Conservation (phyloP, 1,284 basidiomycete species). For the Rhodotorula glutinis region DNA sequence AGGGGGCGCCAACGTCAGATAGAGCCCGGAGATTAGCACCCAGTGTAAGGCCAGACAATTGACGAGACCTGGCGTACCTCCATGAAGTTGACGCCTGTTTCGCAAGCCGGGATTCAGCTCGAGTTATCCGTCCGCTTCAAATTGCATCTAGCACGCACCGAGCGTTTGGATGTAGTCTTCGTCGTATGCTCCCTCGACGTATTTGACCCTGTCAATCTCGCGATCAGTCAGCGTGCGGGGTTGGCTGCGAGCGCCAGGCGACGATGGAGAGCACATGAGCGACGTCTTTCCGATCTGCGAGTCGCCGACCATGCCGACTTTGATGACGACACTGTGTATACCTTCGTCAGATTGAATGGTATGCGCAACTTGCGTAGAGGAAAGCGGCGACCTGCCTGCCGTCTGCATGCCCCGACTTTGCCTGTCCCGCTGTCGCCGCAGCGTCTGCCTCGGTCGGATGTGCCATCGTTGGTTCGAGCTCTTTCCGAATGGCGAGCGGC, state of each 20-base stretch:
- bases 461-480: no score
- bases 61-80: neutral
- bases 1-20: no score
- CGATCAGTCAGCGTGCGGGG: neutral
- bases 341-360: fast-evolving
- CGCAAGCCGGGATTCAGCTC: no score
- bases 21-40: no score
- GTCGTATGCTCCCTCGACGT: conserved; percentile 73
- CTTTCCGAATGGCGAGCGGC: no score
- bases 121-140: neutral
- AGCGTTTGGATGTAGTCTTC: conserved; percentile 89
- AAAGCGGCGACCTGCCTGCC: neutral
- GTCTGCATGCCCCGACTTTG: neutral
- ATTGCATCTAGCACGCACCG: conserved; percentile 50
- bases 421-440: no score
- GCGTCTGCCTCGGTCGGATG: no score
- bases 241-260: neutral
- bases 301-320: conserved; percentile 98
- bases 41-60: neutral
- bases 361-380: neutral
- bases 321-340: conserved; percentile 71
- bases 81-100: conserved; percentile 81
- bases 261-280: conserved; percentile 61
- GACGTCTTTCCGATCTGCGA: conserved; percentile 98
- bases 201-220: conserved; percentile 48